These are phyloP conservation scores for Kazachstania viticola DNA, from an alignment of 805 yeast genomes.

Conservation along the genomic window DNA sequence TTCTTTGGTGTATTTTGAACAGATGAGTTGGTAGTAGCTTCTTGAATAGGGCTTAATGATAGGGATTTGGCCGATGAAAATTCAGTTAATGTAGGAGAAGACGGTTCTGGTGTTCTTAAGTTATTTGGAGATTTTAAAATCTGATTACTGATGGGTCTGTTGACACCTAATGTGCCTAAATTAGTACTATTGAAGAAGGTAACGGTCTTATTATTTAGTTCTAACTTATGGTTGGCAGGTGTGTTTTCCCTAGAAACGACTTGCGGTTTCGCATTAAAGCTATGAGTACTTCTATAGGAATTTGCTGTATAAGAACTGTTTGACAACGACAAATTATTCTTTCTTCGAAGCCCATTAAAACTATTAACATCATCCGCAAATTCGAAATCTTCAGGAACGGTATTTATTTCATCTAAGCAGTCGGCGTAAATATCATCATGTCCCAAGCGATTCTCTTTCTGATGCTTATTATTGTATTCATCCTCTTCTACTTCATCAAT, in stretches of 20 bases:
- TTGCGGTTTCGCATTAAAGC: slow-evolving; percentile 22
- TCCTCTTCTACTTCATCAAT: slow-evolving; percentile 28
- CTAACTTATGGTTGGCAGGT: slow-evolving; percentile 27
- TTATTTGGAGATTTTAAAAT: background rate
- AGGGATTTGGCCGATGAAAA: slow-evolving; percentile 11
- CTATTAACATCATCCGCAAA: slow-evolving; percentile 13
- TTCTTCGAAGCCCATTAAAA: too few relatives aligned
- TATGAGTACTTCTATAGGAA: slow-evolving; percentile 13
- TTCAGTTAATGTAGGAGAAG: slow-evolving; percentile 18
- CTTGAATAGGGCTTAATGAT: slow-evolving; percentile 25
- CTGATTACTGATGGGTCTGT: slow-evolving; percentile 1
- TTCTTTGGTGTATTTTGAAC: too few relatives aligned
- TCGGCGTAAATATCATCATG: slow-evolving; percentile 33
- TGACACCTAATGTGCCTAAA: too few relatives aligned
- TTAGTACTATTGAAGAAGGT: slow-evolving; percentile 26
- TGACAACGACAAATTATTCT: too few relatives aligned
- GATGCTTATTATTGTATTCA: slow-evolving; percentile 16
- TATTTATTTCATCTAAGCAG: slow-evolving; percentile 40
- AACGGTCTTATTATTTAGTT: slow-evolving; percentile 29
- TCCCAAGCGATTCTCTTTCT: slow-evolving; percentile 8
- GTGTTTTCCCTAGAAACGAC: slow-evolving; percentile 20
- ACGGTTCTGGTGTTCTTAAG: slow-evolving; percentile 1
- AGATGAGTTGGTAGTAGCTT: too few relatives aligned
- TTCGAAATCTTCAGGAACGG: slow-evolving; percentile 35
- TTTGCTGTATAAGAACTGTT: background rate